These are phyloP conservation scores for Neospora caninum DNA, from an alignment of 169 alveolate genomes.

Conservation along the genomic window DNA sequence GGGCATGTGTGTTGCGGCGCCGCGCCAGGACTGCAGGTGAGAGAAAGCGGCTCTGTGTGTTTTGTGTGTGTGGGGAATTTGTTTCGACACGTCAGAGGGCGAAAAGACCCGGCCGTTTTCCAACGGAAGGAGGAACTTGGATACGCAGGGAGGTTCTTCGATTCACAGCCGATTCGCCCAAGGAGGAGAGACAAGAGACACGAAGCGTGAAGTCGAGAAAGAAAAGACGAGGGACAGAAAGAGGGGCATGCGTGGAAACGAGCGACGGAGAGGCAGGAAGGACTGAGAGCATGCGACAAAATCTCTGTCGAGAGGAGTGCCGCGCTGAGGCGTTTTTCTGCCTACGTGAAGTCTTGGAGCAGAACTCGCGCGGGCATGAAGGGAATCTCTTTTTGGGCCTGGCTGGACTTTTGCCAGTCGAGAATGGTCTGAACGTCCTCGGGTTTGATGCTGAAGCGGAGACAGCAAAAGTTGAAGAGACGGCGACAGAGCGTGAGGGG, in stretches of 20 bases:
- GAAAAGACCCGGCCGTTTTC: no score
- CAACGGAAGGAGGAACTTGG: no score
- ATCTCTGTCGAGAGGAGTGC: background rate
- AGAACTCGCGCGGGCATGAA: slow-evolving; percentile 96
- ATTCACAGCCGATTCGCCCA: no score
- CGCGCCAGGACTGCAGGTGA: no score
- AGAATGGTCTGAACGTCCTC: slow-evolving; percentile 93
- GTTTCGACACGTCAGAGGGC: no score
- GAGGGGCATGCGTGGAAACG: background rate
- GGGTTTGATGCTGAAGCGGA: slow-evolving; percentile 80
- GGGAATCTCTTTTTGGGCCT: slow-evolving; percentile 91
- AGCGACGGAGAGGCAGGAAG: background rate
- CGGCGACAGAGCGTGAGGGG: background rate
- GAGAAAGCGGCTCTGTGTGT: no score
- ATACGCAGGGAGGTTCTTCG: no score
- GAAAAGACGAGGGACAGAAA: no score
- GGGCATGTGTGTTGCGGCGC: no score
- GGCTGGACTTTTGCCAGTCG: slow-evolving; percentile 86
- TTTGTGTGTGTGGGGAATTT: no score
- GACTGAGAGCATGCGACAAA: background rate
- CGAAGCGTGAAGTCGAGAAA: background rate
- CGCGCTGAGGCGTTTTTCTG: background rate
- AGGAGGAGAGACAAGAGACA: no score
- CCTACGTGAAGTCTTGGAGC: slow-evolving; percentile 93
- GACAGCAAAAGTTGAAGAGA: background rate